Base-by-base conservation (phyloP, 805 yeast genomes). In the Clavispora vitiphila region DNA sequence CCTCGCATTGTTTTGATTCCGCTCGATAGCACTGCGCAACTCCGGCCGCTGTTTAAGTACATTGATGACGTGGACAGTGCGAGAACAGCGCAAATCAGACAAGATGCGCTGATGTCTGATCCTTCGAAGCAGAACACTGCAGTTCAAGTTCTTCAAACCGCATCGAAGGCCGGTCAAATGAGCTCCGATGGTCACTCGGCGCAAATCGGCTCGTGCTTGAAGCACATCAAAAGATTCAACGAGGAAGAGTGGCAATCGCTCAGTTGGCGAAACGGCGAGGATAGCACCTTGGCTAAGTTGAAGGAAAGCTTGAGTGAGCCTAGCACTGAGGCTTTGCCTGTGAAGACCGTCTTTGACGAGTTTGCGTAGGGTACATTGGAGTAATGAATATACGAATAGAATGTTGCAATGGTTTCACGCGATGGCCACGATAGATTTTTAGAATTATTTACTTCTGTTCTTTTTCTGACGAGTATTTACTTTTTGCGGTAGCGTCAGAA, bases 21-120 rank as follows among this genome's bases (percentile, higher is more conserved):
- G 1, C 69, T 90, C 1, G 75, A 78, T 26, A 72, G 79, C 16
- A 77, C 85, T 0, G 77, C 83, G 0, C 97, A 91, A 60, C 60
- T 93, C 46, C 74, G 96, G 50, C 93, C 97, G 2, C 76, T 77
- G 52, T 87, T 93, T 64, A 76, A 74, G 49, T 86, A 90, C 57
- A 78, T 89, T 34, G 96, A 89, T 57, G 80, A 74, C 47, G 56
- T 63, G 46, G 77, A 72, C 43, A 67, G 67, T 42, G 72, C 65
- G 41, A 74, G 69, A 66, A 70, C 54, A 40, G 66, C 45, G 42
- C 69, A 51, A 48, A 62, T 56, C 42, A 63, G 50, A 56, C 69
- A 69, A 35, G 73, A 72, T 31, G 51, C 62, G 6, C 58, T 67
- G 10, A 35, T 44, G 5, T 6, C 41, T 1, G 53, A 48, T 9